Base-by-base conservation (phyloP, 139 green algal genomes). In the Bryopsis sp. region DNA sequence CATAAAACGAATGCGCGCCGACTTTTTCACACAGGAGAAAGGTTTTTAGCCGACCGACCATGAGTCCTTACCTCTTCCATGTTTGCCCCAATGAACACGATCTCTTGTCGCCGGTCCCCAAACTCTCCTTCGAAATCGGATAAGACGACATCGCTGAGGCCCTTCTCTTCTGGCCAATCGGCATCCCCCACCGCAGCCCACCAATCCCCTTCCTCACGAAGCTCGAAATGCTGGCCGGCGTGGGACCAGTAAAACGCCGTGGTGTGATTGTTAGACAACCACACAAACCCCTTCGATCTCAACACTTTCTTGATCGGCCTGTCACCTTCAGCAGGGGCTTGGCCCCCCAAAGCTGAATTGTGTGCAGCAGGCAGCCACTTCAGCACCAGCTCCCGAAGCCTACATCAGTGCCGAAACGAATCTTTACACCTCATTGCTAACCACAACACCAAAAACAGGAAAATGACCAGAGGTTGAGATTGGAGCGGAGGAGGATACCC, bases 261-360 rank as follows among this genome's bases (percentile, higher is more conserved):
- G 39, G 64, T 65, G 80, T 97, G 89, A 64, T 69, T 82, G 79
- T 89, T 84, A 60, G 81, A 82, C 35, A 97, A 79, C 91, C 91
- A 97, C 81, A 94, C 88, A 79, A 96, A 96, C 47, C 91, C 91
- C 82, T 97, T 97, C 71, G 77, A 89, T 72, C 91, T 82, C 71
- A 96, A 74, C 68, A 96, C 81, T 61, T 78, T 78, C 76, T 91
- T 92, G 75, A 96, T 92, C 64, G 89, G 88, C 59, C 74, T 85
- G 64, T 81, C 78, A 6, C 81, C 82, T 34, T 39, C 4, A 47
- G 70, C 70, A 3, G 78, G 78, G 34, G 67, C 72, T 61, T 77
- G 75, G 0, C 67, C 72, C 1, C 81, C 82, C 1, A 93, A 70
- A 3, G 84, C 83, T 34, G 78, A 74, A 79, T 96, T 96, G 54